A percentile compares a stretch with the other conserved stretches of the same genome.
Conservation (phyloP, 306 rosid genomes). For the Quercus ilex region DNA sequence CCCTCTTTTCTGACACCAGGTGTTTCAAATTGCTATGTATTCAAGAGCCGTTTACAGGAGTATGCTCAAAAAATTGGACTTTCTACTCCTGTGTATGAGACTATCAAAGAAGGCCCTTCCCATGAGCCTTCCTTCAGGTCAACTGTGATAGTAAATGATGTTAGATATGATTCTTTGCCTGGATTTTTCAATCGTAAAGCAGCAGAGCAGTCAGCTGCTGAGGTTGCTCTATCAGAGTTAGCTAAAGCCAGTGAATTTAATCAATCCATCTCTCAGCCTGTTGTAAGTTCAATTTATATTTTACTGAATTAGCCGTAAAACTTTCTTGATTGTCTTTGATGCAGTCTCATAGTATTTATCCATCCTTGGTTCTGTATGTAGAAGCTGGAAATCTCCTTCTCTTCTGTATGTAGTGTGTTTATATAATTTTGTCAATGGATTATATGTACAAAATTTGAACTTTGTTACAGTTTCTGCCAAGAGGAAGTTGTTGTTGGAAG, state of each 20-base stretch:
- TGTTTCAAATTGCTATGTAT: conserved; percentile 87
- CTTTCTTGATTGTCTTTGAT: background rate
- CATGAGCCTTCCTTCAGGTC: conserved; percentile 85
- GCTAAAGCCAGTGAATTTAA: conserved; percentile 56
- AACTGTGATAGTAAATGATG: conserved; percentile 55
- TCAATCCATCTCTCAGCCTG: conserved; percentile 60
- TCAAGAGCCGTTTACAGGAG: conserved; percentile 91
- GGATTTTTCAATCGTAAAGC: conserved; percentile 84
- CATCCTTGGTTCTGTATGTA: background rate
- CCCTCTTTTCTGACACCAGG: conserved; percentile 32
- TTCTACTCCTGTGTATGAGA: conserved; percentile 85
- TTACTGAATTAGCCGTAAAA: background rate
- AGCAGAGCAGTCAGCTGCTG: conserved; percentile 96
- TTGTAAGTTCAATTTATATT: conserved; percentile 52
- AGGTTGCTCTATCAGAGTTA: conserved; percentile 80
- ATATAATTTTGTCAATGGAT: background rate
- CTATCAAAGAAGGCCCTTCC: conserved; percentile 87
- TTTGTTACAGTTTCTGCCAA: background rate
- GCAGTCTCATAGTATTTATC: background rate
- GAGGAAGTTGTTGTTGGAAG: background rate
- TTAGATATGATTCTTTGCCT: conserved; percentile 63
- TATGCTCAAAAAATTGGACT: conserved; percentile 84
- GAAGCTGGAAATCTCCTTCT: background rate
- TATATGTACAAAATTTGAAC: background rate
- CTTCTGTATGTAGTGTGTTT: background rate